Evolutionary conservation across 306 rosid species (phyloP).

Genomic region (Cotoneaster glaucophyllus): DNA sequence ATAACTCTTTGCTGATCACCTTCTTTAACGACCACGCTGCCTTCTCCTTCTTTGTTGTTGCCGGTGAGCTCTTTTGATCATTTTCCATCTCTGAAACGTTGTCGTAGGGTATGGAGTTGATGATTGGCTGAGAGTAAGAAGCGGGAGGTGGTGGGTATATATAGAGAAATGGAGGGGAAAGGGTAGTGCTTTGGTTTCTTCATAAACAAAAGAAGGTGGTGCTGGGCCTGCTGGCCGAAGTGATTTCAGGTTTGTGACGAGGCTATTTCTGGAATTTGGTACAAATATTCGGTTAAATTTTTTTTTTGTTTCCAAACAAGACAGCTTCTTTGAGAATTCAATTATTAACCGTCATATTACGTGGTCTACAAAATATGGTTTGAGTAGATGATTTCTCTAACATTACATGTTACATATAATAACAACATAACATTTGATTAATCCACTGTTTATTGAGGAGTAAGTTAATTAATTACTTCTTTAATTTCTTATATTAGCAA

Average conservation of each 20-base stretch:
- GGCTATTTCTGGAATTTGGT: slow-evolving; percentile 12
- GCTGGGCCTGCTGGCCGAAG: slow-evolving; percentile 15
- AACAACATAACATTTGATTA: neutral
- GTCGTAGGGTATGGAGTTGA: neutral
- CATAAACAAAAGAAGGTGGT: neutral
- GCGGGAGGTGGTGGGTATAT: neutral
- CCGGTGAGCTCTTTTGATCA: neutral
- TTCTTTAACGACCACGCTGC: slow-evolving; percentile 53
- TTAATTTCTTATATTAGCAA: neutral
- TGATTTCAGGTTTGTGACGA: neutral
- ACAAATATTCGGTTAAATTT: neutral
- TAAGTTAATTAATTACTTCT: neutral
- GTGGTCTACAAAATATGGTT: too few relatives aligned
- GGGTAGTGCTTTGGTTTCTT: slow-evolving; percentile 13
- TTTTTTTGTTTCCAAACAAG: neutral
- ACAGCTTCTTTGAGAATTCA: neutral
- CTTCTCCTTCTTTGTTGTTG: neutral
- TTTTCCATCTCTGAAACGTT: neutral
- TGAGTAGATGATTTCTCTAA: too few relatives aligned
- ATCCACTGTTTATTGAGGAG: neutral
- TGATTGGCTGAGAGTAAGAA: too few relatives aligned
- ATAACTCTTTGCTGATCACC: slow-evolving; percentile 46
- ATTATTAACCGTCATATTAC: too few relatives aligned
- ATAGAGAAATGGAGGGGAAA: neutral
- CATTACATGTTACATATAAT: too few relatives aligned